Percentiles rank a stretch among this genome's conserved stretches.
phyloP scores from a whole-genome alignment of 306 rosid genomes.

The Comarum palustre region DNA sequence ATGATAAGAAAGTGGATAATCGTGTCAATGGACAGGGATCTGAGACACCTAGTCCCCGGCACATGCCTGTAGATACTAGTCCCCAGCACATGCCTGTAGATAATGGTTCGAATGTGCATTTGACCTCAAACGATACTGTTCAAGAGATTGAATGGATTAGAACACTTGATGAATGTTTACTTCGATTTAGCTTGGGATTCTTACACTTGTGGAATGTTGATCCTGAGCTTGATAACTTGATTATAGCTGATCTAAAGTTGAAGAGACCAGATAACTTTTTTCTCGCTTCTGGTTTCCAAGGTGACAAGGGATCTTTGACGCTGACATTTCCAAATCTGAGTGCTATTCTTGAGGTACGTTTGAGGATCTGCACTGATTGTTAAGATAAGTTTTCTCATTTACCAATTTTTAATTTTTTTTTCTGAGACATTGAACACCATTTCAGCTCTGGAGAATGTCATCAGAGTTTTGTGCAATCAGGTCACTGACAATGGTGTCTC shows the following conservation, averaged over 20 bases:
- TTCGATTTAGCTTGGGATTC: conserved; percentile 81
- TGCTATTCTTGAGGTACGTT: conserved; percentile 75
- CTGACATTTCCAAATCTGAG: conserved; percentile 73
- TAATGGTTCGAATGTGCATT: conserved; percentile 36
- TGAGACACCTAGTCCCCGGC: conserved; percentile 44
- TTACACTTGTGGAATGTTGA: conserved; percentile 83
- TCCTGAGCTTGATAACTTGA: conserved; percentile 70
- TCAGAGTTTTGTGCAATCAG: conserved; percentile 91
- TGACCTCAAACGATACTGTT: conserved; percentile 22
- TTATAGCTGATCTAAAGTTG: conserved; percentile 73
- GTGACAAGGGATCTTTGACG: conserved; percentile 91
- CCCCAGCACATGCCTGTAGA: conserved; percentile 26
- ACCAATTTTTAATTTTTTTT: conserved; percentile 24
- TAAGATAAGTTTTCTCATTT: conserved; percentile 37
- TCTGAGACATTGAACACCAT: conserved; percentile 50
- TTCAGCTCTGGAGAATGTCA: conserved; percentile 97
- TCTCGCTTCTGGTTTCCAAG: conserved; percentile 79
- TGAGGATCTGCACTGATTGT: conserved; percentile 33
- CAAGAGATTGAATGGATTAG: conserved; percentile 53
- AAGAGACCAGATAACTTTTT: conserved; percentile 73
- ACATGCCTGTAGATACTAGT: conserved; percentile 27
- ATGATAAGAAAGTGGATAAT: conserved; percentile 32
- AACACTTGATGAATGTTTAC: conserved; percentile 69
- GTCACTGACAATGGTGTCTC: conserved; percentile 89
- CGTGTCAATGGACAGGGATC: conserved; percentile 50